Conservation (phyloP, 2,329 filamentous ascomycete species). For the Fusarium papillatum region DNA sequence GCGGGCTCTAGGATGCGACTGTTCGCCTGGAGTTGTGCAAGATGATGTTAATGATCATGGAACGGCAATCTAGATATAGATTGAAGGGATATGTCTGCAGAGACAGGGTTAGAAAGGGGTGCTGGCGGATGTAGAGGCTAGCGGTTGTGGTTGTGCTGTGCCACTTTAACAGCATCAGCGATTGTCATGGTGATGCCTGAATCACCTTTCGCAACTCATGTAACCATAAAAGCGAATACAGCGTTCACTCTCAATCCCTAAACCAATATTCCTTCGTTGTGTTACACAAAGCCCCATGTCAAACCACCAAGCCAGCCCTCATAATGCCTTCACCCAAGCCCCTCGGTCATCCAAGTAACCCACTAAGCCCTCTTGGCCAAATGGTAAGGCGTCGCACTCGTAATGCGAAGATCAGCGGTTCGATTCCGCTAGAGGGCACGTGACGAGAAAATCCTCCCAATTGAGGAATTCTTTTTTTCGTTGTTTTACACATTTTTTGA, state of each 20-base stretch:
- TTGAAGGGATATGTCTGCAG: not conserved
- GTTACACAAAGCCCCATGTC: not conserved
- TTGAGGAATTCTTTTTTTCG: not conserved
- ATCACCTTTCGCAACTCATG: not conserved
- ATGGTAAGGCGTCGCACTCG: slow-evolving; percentile 46
- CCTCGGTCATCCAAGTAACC: slow-evolving; percentile 6
- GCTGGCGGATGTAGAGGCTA: too few species aligned
- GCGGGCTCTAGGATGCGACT: slow-evolving; percentile 73
- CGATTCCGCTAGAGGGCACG: slow-evolving; percentile 41
- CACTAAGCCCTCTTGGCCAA: slow-evolving; percentile 40
- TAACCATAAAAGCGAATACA: not conserved
- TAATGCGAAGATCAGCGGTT: slow-evolving; percentile 45
- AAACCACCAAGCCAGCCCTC: not conserved
- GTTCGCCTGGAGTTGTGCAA: slow-evolving; percentile 48
- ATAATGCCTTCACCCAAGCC: not conserved
- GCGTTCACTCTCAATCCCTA: not conserved
- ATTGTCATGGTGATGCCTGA: not conserved
- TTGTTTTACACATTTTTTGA: not conserved
- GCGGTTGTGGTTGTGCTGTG: not conserved
- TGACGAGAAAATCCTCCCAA: not conserved
- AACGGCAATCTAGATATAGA: slow-evolving; percentile 22
- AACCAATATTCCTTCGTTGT: not conserved
- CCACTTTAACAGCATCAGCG: not conserved
- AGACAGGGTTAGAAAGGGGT: too few species aligned
- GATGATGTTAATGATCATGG: slow-evolving; percentile 20